A percentile compares a stretch with the other conserved stretches of the same genome.
phyloP scores from a whole-genome alignment of 176 grass and related monocot species.

The Rhynchospora breviuscula region DNA sequence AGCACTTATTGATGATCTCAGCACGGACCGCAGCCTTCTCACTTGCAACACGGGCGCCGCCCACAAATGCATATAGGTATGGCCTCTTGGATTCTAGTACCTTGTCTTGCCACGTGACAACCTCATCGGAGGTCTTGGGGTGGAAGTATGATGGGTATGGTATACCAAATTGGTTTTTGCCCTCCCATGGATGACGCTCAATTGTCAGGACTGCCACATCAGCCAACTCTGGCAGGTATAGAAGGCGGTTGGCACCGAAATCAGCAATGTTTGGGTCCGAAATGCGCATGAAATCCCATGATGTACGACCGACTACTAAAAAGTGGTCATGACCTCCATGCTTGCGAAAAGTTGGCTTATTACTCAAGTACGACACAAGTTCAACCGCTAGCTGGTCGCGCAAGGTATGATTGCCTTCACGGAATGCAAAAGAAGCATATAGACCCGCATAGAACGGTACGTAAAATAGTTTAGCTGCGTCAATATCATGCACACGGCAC shows the following conservation, averaged over 20 bases:
- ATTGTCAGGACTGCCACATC: slow-evolving; percentile 36
- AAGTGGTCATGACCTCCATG: slow-evolving; percentile 14
- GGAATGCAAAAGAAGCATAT: slow-evolving; percentile 21
- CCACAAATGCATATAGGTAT: slow-evolving; percentile 30
- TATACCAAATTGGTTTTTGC: slow-evolving; percentile 34
- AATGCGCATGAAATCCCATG: slow-evolving; percentile 25
- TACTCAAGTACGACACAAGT: slow-evolving; percentile 4
- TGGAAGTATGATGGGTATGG: slow-evolving; percentile 51
- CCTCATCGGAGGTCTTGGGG: slow-evolving; percentile 23
- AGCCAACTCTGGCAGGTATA: slow-evolving; percentile 31
- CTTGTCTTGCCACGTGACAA: slow-evolving; percentile 29
- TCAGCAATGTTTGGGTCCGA: slow-evolving; percentile 17
- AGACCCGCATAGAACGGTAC: slow-evolving; percentile 18
- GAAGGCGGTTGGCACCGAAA: slow-evolving; percentile 27
- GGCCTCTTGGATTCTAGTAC: slow-evolving; percentile 14
- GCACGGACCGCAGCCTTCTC: slow-evolving; percentile 8
- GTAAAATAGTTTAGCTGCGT: slow-evolving; percentile 12
- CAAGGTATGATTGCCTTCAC: slow-evolving; percentile 19
- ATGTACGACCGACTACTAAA: slow-evolving; percentile 18
- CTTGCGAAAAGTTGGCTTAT: neutral
- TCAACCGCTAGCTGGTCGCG: slow-evolving; percentile 10
- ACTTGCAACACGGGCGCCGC: neutral
- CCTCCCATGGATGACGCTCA: slow-evolving; percentile 28
- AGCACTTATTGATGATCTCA: slow-evolving; percentile 20
- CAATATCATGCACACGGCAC: slow-evolving; percentile 10